Conservation (phyloP, 2,329 filamentous ascomycete genomes). For the Hymenoscyphus occultus region DNA sequence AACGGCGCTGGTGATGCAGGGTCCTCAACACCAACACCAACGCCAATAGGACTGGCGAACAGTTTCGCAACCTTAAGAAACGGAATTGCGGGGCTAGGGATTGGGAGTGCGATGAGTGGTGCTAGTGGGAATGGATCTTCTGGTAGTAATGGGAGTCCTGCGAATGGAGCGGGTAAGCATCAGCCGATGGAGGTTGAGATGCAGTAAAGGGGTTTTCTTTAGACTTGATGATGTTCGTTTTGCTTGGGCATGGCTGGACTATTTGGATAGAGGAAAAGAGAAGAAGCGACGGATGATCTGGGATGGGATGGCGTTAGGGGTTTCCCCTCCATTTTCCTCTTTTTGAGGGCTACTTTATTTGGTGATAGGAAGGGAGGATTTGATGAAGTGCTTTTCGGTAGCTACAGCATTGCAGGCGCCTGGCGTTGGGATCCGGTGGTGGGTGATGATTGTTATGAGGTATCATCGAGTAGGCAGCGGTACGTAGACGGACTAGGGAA, state of each 20-base stretch:
- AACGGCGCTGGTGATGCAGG: constrained; percentile 32
- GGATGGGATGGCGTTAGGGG: neutral
- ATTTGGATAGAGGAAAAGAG: neutral
- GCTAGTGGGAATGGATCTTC: constrained; percentile 13
- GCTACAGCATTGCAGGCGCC: constrained; percentile 5
- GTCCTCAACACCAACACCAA: neutral
- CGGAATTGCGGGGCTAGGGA: constrained; percentile 44
- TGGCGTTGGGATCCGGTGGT: neutral
- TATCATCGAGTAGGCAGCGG: neutral
- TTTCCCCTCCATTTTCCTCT: neutral
- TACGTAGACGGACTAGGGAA: too few relatives aligned
- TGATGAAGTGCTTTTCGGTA: neutral
- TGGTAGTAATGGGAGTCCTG: constrained; percentile 22
- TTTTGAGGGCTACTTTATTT: neutral
- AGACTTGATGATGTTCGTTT: neutral
- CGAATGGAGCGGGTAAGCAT: constrained; percentile 15
- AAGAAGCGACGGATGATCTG: neutral
- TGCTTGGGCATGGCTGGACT: neutral
- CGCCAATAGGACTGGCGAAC: neutral
- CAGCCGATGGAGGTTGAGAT: constrained; percentile 48
- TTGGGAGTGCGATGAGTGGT: constrained; percentile 37
- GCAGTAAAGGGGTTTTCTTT: constrained; percentile 37
- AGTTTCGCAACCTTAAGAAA: constrained; percentile 44
- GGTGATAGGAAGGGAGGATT: neutral
- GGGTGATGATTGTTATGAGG: neutral